Evolutionary conservation across 2,329 filamentous ascomycete species (phyloP), one percentile per base, ranked within the genome.

Genomic region (Alternaria conjuncta): DNA sequence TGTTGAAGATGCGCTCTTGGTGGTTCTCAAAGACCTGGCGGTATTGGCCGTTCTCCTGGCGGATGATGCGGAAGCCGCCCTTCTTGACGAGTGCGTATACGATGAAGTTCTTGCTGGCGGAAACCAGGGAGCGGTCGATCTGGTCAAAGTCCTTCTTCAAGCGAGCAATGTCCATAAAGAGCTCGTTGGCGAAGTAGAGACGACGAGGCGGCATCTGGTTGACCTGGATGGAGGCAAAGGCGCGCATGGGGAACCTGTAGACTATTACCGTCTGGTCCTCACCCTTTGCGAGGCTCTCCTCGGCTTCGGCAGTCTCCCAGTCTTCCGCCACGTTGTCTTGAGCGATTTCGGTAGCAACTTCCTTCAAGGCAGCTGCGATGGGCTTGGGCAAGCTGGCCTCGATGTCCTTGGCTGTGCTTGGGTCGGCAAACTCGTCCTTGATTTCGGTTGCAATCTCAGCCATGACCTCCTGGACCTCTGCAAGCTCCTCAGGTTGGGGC

Each of bases 91-190:
- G 92, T 46, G 93, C 94, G 75, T 98, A 99, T 6, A 93, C 90
- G 80, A 99, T 98, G 82, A 96, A 97, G 64, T 91, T 91, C 75
- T 93, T 90, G 25, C 93, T 95, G 18, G 95, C 94, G 6, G 94
- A 92, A 54, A 95, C 95, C 30, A 99, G 86, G 67, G 94, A 96
- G 69, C 96, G 92, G 77, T 99, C 96, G 66, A 97, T 90, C 82
- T 98, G 96, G 76, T 99, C 96, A 74, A 98, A 98, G 6, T 97
- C 94, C 83, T 98, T 98, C 86, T 97, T 97, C 68, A 98, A 86
- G 61, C 94, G 89, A 55, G 96, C 95, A 76, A 99, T 96, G 72
- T 97, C 93, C 85, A 97, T 92, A 72, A 97, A 90, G 46, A 90
- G 87, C 69, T 95, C 91, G 61, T 93, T 89, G 41, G 91, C 90